Evolutionary conservation across 495 filamentous ascomycete species (phyloP).

Genomic region (Tuber calosporum): DNA sequence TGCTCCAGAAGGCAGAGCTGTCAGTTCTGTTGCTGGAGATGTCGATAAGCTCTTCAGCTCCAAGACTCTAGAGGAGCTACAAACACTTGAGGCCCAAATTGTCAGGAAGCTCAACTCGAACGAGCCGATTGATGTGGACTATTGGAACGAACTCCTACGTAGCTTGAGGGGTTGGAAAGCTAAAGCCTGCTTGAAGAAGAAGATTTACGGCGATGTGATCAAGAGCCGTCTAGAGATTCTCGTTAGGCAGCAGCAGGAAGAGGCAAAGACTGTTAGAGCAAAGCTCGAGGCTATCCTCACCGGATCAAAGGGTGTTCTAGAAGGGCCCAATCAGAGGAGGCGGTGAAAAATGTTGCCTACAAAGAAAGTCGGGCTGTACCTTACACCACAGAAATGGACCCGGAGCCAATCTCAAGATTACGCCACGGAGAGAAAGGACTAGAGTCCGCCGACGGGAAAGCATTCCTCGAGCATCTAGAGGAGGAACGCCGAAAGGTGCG

Average conservation of each 20-base stretch:
- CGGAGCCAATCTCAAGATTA: conserved; percentile 63
- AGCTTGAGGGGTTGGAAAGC: conserved; percentile 86
- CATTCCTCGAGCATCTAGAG: conserved; percentile 55
- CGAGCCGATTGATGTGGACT: conserved; percentile 91
- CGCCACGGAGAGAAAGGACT: conserved; percentile 60
- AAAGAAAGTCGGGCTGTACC: conserved; percentile 32
- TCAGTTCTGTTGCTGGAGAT: conserved; percentile 75
- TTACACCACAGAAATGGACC: conserved; percentile 53
- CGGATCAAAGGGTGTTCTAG: conserved; percentile 35
- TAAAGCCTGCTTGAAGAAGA: conserved; percentile 73
- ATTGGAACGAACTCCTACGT: conserved; percentile 87
- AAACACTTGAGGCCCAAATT: conserved; percentile 77
- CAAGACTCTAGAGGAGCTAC: conserved; percentile 80
- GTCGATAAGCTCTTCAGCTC: conserved; percentile 78
- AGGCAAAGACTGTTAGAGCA: conserved; percentile 55
- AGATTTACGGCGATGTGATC: conserved; percentile 70
- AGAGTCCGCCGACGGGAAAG: conserved; percentile 56
- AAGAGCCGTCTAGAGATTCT: conserved; percentile 63
- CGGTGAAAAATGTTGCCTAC: conserved; percentile 19
- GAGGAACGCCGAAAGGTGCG: conserved; percentile 58
- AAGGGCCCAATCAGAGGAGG: conserved; percentile 25
- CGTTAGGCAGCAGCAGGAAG: conserved; percentile 60
- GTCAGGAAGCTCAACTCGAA: conserved; percentile 73
- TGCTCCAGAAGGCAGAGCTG: conserved; percentile 62
- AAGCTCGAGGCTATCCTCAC: conserved; percentile 51